Evolutionary conservation across 495 filamentous ascomycete genomes (phyloP).

Genomic region (Penicillium pulvis): DNA sequence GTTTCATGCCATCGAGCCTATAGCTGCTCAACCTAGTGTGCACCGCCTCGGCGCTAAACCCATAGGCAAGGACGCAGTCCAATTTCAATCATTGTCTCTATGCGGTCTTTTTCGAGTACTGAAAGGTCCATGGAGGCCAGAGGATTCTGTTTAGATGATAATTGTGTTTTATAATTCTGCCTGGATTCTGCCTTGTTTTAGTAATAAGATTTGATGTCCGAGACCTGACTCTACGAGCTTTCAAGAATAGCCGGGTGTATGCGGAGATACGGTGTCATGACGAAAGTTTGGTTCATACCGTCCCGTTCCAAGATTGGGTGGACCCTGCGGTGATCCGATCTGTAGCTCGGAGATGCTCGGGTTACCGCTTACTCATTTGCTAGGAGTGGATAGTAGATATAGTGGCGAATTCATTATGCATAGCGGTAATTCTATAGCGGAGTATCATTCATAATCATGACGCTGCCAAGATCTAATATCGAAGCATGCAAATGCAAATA

Average conservation of each 20-base stretch:
- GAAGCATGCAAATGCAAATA: not conserved
- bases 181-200: not conserved
- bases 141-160: not conserved
- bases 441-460: not conserved
- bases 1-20: not conserved
- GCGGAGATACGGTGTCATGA: not conserved
- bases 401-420: too few species aligned
- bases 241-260: not conserved
- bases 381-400: too few species aligned
- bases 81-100: too few species aligned
- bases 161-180: not conserved
- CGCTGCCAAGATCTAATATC: not conserved
- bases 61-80: too few species aligned
- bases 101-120: too few species aligned
- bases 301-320: not conserved
- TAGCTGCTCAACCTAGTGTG: not conserved
- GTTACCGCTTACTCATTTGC: too few species aligned
- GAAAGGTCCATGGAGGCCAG: too few species aligned
- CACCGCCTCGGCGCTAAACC: too few species aligned
- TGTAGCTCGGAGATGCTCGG: not conserved
- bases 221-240: not conserved
- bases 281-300: not conserved
- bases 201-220: not conserved
- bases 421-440: too few species aligned
- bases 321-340: not conserved